Base-by-base conservation (phyloP, 2,329 filamentous ascomycete genomes). In the Penicillium psychrosexuale region DNA sequence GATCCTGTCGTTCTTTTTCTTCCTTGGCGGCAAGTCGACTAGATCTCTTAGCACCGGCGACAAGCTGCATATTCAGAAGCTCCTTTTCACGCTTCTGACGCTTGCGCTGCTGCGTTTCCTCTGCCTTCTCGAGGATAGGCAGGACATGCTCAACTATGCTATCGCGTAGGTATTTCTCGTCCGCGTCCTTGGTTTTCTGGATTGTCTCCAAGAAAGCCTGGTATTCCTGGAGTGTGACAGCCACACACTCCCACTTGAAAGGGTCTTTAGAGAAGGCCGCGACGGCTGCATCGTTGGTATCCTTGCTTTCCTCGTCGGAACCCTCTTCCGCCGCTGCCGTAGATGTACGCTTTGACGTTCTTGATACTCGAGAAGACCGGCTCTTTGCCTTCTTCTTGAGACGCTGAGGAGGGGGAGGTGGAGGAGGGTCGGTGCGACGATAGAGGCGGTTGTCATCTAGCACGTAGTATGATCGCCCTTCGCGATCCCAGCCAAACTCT, bases 371-470 rank as follows among this genome's bases (percentile, higher is more conserved):
- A 5, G 81, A 80, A 62, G 85, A 88, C 63, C 86, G 86, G 27
- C 82, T 83, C 65, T 85, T 89, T 5, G 78, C 72, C 80, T 87
- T 83, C 2, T 83, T 78, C 68, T 88, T 88, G 27, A 81, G 72
- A 2, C 80, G 71, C n/a, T 79, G 75, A 12, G 33, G 31, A 6
- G 80, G 75, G 13, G 83, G 73, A 7, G 84, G 82, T 2, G 83
- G 79, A 1, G 85, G 84, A 27, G 88, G 82, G 56, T 96, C 90
- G n/a, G 89, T 91, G 58, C 88, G 81, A 53, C 92, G 89, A 71
- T 99, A 99, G 39, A 99, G 79, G 59, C 94, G 84, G 66, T 97
- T 95, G 70, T 99, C 94, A 65, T 97, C 93, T 3, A 99, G 82
- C 3, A 97, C 87, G 67, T 88, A 96, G 69, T 97, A 96, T 34